A percentile compares a stretch with the other conserved stretches of the same genome.
phyloP scores from a whole-genome alignment of 768 basidiomycete genomes.

The Pulveroboletus sp. region DNA sequence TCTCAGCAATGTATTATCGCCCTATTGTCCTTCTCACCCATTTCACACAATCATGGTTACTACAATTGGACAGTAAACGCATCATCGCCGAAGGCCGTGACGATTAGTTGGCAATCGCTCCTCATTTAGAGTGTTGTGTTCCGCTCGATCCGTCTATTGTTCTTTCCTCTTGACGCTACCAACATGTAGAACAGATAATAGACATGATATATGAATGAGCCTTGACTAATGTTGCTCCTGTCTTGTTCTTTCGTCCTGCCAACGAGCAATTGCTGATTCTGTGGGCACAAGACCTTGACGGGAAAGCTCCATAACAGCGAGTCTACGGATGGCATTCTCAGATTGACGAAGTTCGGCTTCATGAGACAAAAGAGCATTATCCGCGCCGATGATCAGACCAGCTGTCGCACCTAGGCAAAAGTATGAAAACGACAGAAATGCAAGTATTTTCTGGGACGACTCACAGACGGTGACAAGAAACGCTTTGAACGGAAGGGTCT shows the following conservation, averaged over 20 bases:
- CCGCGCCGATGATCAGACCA: constrained; percentile 72
- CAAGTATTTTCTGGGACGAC: constrained; percentile 18
- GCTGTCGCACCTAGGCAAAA: constrained; percentile 47
- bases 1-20: constrained; percentile 14
- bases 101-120: not conserved
- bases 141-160: not conserved
- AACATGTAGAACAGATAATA: constrained; percentile 14
- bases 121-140: constrained; percentile 21
- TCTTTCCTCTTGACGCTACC: not conserved
- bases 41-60: constrained; percentile 9
- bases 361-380: constrained; percentile 67
- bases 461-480: constrained; percentile 71
- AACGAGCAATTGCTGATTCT: constrained; percentile 78
- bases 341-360: constrained; percentile 60
- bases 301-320: constrained; percentile 72
- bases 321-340: constrained; percentile 64
- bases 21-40: constrained; percentile 10
- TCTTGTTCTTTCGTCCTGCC: constrained; percentile 50
- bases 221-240: constrained; percentile 8
- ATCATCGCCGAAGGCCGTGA: constrained; percentile 1
- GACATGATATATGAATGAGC: constrained; percentile 1
- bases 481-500: constrained; percentile 76
- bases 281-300: constrained; percentile 72
- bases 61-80: constrained; percentile 9
- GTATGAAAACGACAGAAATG: not conserved